Evolutionary conservation across 306 rosid species (phyloP), one percentile per base, ranked within the genome.

Genomic region (Vicia villosa): DNA sequence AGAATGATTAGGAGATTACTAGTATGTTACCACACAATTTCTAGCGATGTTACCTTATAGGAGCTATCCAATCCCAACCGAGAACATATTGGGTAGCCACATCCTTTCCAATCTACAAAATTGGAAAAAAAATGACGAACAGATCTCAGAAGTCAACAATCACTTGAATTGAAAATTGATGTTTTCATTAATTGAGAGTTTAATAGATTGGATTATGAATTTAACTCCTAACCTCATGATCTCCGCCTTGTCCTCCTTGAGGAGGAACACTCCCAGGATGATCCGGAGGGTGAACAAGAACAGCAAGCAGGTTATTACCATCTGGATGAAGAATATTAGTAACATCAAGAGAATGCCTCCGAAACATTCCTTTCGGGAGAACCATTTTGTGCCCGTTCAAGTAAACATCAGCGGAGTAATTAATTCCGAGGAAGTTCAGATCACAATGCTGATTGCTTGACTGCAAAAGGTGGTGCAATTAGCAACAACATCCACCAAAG

Each of bases 21-120:
- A 57, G 41, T 32, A 32, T 36, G 24, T 43, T 52, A 12, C 41
- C 24, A 51, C 63, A 56, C 36, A 11, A 9, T 64, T 46, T 59
- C 66, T 41, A 69, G 66, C 30, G 69, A 52, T 68, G 73, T 83
- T 84, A 93, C 98, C 98, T 93, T 88, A 93, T 90, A 66, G 98
- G 98, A 85, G 94, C 83, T 21, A 93, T 90, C 98, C 97, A 90
- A 63, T 93, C 97, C 98, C 98, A 93, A 51, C 98, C 98, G 79
- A 90, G 71, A 56, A 93, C 98, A 52, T 93, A 93, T 61, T 93
- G 98, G 38, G 98, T 69, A 37, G 98, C 87, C 40, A 93, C 97
- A 88, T 93, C 97, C 83, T 88, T 90, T 74, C 98, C 98, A 65
- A 93, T 93, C 98, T 90, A 75, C 67, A 76, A 73, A 46, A 68